These are phyloP conservation scores for Beauveria rudraprayagi DNA, from an alignment of 2,329 filamentous ascomycete species.

Conservation along the genomic window DNA sequence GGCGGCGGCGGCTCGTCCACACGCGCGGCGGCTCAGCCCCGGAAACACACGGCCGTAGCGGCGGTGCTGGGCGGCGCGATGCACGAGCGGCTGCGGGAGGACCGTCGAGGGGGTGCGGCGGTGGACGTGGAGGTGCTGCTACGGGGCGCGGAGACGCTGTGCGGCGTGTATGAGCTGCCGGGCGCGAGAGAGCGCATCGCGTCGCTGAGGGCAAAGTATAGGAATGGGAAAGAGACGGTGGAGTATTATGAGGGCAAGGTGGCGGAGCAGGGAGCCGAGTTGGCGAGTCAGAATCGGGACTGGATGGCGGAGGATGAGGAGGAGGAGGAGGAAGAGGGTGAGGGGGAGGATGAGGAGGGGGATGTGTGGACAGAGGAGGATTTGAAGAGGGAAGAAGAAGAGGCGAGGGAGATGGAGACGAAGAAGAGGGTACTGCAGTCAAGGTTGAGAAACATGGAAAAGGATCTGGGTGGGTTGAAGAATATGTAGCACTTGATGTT, in stretches of 20 bases:
- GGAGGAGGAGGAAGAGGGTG: constrained; percentile 44
- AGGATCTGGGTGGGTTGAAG: constrained; percentile 46
- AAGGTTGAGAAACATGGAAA: constrained; percentile 45
- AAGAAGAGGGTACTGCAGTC: constrained; percentile 50
- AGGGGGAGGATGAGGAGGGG: constrained; percentile 25
- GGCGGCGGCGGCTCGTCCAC: constrained; percentile 26
- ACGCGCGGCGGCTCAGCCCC: constrained; percentile 40
- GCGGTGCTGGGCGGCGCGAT: constrained; percentile 82
- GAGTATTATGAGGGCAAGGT: constrained; percentile 75
- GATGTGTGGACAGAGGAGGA: constrained; percentile 59
- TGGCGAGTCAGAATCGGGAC: constrained; percentile 65
- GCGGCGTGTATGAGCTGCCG: constrained; percentile 74
- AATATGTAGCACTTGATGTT: constrained; percentile 33
- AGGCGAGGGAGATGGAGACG: constrained; percentile 46
- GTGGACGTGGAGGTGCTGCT: constrained; percentile 82
- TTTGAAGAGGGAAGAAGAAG: constrained; percentile 60
- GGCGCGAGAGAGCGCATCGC: constrained; percentile 72
- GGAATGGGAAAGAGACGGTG: constrained; percentile 64
- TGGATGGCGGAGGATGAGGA: constrained; percentile 48
- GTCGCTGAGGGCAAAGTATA: constrained; percentile 61
- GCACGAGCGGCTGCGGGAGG: constrained; percentile 66
- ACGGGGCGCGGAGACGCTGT: constrained; percentile 81
- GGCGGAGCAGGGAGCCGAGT: constrained; percentile 62
- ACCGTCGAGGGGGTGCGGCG: constrained; percentile 25
- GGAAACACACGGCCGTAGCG: constrained; percentile 75